Percentiles rank a stretch among this genome's conserved stretches.
phyloP scores from a whole-genome alignment of 2,329 filamentous ascomycete genomes.

The Colletotrichum sidae region DNA sequence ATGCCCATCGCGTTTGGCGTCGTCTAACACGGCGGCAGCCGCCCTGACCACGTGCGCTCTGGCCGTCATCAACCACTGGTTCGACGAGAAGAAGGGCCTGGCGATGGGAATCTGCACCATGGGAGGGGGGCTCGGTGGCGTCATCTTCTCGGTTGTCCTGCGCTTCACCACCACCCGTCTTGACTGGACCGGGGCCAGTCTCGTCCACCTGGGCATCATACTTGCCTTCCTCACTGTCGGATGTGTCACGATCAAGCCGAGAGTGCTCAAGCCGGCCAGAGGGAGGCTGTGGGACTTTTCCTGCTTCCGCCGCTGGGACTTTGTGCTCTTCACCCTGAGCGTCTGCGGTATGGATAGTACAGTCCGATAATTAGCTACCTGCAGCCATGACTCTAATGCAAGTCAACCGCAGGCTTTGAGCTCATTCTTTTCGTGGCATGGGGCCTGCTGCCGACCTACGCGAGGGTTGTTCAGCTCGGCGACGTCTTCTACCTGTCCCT shows the following conservation, averaged over 20 bases:
- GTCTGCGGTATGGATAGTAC: constrained; percentile 41
- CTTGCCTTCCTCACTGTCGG: constrained; percentile 39
- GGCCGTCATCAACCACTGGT: constrained; percentile 44
- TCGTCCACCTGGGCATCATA: constrained; percentile 42
- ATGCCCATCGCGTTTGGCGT: neutral
- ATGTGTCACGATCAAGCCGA: constrained; percentile 39
- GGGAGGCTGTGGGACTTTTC: constrained; percentile 31
- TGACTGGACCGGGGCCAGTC: constrained; percentile 39
- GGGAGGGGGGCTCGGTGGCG: constrained; percentile 45
- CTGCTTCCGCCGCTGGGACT: constrained; percentile 40
- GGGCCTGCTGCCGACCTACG: constrained; percentile 46
- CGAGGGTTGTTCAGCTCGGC: constrained; percentile 40
- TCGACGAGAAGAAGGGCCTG: constrained; percentile 38
- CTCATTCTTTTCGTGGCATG: constrained; percentile 46
- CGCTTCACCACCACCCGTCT: constrained; percentile 41
- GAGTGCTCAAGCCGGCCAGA: constrained; percentile 6
- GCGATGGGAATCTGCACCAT: constrained; percentile 43
- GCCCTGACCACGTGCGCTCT: constrained; percentile 43
- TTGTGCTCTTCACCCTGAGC: constrained; percentile 43
- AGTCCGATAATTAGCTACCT: neutral
- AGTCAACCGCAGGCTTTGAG: constrained; percentile 43
- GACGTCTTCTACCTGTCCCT: constrained; percentile 45
- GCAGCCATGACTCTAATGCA: constrained; percentile 9
- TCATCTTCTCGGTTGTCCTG: constrained; percentile 45
- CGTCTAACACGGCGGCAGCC: constrained; percentile 35